phyloP scores from a whole-genome alignment of 805 yeast genomes.

The Cyberlindnera misumaiensis region DNA sequence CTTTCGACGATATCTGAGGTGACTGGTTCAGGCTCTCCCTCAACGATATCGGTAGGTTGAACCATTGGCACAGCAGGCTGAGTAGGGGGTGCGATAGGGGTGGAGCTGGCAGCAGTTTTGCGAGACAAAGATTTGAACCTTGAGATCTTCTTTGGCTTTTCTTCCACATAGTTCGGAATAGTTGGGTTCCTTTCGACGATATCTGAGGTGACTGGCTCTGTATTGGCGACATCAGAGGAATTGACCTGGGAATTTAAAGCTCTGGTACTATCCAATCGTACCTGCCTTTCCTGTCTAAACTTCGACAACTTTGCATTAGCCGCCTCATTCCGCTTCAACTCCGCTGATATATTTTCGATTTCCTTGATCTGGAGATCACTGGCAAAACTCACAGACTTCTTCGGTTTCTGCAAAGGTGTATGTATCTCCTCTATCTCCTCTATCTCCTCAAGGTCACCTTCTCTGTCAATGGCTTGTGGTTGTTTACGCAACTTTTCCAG shows the following conservation, averaged over 20 bases:
- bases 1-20: constrained; percentile 7
- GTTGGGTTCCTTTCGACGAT: constrained; percentile 5
- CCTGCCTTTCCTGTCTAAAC: constrained; percentile 14
- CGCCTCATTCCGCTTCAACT: constrained; percentile 28
- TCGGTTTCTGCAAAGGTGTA: constrained; percentile 5
- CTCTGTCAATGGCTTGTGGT: constrained; percentile 10
- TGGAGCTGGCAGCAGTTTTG: too few species aligned
- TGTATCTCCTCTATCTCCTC: not conserved
- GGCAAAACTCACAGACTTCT: constrained; percentile 50
- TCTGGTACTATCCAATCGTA: not conserved
- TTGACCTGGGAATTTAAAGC: not conserved
- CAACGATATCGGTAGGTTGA: too few species aligned
- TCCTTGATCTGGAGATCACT: constrained; percentile 48
- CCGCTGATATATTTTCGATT: constrained; percentile 49
- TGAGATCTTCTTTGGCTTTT: constrained; percentile 2
- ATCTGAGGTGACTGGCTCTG: not conserved
- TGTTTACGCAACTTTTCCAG: constrained; percentile 16
- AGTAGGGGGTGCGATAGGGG: too few species aligned
- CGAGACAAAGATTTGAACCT: not conserved
- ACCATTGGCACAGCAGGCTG: too few species aligned
- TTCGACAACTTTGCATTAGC: constrained; percentile 12
- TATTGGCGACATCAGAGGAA: not conserved
- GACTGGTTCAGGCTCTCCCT: not conserved
- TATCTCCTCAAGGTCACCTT: constrained; percentile 9
- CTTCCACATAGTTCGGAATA: not conserved